A percentile compares a stretch with the other conserved stretches of the same genome.
Evolutionary conservation across 2,329 filamentous ascomycete genomes (phyloP).

Genomic region (Magnaporthales sp.): DNA sequence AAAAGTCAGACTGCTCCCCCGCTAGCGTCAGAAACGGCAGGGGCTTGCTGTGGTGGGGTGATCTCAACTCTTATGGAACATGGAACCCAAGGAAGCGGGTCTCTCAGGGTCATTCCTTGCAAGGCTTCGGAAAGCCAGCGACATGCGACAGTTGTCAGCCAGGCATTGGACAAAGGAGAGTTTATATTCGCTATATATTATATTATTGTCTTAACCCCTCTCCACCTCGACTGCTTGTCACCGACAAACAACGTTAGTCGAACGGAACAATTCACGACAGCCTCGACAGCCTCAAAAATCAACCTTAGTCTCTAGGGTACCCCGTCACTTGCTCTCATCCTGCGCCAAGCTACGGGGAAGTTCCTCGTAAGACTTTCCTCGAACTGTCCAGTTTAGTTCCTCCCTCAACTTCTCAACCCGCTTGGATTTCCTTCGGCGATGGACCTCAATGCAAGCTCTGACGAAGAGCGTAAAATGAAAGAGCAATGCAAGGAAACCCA

Average conservation of each 20-base stretch:
- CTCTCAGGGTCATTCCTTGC: not conserved
- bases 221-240: not conserved
- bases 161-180: not conserved
- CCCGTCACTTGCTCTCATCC: too few relatives aligned
- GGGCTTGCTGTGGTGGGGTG: not conserved
- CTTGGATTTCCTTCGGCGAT: not conserved
- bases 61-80: not conserved
- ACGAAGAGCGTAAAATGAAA: not conserved
- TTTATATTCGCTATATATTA: not conserved
- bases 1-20: not conserved
- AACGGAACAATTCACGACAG: not conserved
- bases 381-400: not conserved
- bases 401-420: not conserved
- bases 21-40: too few relatives aligned
- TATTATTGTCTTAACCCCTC: not conserved
- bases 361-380: not conserved
- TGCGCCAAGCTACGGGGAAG: not conserved
- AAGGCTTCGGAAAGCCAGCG: not conserved
- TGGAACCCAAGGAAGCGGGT: not conserved
- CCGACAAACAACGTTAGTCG: not conserved
- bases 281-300: not conserved
- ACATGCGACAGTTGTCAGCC: not conserved
- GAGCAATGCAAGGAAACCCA: not conserved
- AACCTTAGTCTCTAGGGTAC: not conserved
- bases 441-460: not conserved